Conservation (phyloP, 2,329 filamentous ascomycete species). For the Calonectria hongkongensis region DNA sequence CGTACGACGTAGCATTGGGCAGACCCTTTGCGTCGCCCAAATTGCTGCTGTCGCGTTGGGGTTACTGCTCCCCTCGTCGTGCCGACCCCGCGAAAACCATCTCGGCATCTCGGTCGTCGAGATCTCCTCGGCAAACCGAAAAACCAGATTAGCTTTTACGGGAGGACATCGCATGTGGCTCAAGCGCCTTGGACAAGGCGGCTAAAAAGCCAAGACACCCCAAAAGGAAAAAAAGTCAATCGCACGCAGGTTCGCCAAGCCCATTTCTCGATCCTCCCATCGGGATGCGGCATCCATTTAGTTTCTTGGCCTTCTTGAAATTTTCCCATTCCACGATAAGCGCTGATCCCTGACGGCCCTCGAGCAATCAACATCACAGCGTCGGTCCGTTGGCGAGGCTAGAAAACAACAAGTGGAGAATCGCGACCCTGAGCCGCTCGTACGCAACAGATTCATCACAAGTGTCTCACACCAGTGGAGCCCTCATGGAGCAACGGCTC, state of each 20-base stretch:
- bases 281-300: slow-evolving; percentile 6
- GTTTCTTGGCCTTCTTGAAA: neutral
- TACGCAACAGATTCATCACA: slow-evolving; percentile 19
- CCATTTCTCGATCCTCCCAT: neutral
- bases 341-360: slow-evolving; percentile 10
- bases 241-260: no score
- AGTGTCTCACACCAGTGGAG: slow-evolving; percentile 27
- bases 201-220: slow-evolving; percentile 4
- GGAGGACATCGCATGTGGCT: slow-evolving; percentile 1
- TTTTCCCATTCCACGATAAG: slow-evolving; percentile 7
- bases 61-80: neutral
- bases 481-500: slow-evolving; percentile 54
- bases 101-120: slow-evolving; percentile 19
- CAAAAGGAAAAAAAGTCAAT: neutral
- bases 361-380: slow-evolving; percentile 8
- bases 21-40: neutral
- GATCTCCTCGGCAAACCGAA: slow-evolving; percentile 20
- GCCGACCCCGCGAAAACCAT: slow-evolving; percentile 29
- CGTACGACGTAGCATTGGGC: neutral
- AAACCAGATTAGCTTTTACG: slow-evolving; percentile 19
- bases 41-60: neutral
- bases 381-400: slow-evolving; percentile 23
- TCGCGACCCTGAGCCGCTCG: slow-evolving; percentile 11
- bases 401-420: slow-evolving; percentile 27
- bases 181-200: neutral